Base-by-base conservation (phyloP, 768 basidiomycete genomes). In the Leccinum ochraceum region DNA sequence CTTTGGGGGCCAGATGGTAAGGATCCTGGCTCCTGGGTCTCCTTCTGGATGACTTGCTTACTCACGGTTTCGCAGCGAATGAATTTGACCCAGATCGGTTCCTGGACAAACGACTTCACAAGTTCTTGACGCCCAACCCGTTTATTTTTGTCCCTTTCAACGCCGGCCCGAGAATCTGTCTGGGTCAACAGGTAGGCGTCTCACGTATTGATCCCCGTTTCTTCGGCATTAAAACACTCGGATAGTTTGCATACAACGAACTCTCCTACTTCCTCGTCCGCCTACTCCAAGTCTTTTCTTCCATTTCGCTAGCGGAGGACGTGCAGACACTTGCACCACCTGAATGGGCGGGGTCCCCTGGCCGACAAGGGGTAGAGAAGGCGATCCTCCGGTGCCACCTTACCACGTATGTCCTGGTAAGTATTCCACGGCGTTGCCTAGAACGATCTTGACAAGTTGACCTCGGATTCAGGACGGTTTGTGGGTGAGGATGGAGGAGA, bases 1-100 rank as follows among this genome's bases (percentile, higher is more conserved):
- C 77, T 86, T 6, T 89, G 87, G 87, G 87, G 87, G 0, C 85
- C 86, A 1, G 86, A 88, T 66, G 86, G 86, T 86, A 63, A 61
- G 58, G 2, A 16, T 3, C 11, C 39, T 1, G 1, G 30, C 30
- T 30, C 30, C 30, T 30, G 0, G 30, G 9, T 24, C 3, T 2
- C 17, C 24, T 44, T 1, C 26, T 32, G 32, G 7, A 32, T 36
- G 16, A 24, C 26, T 10, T 50, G 24, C 53, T 58, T 20, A 54
- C 39, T 5, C 2, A n/a, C 20, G 22, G 46, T 52, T n/a, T 26
- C 30, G 13, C 53, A 86, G 85, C 85, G 24, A 67, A 79, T 9
- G 63, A 73, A 57, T 89, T 88, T 65, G 87, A 88, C 67, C 88
- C 88, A 0, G 83, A 87, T 59, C 79, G 87, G 2, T 89, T 87